These are phyloP conservation scores for Agarophyton chilense DNA, from an alignment of 23 red algal genomes.

Conservation along the genomic window DNA sequence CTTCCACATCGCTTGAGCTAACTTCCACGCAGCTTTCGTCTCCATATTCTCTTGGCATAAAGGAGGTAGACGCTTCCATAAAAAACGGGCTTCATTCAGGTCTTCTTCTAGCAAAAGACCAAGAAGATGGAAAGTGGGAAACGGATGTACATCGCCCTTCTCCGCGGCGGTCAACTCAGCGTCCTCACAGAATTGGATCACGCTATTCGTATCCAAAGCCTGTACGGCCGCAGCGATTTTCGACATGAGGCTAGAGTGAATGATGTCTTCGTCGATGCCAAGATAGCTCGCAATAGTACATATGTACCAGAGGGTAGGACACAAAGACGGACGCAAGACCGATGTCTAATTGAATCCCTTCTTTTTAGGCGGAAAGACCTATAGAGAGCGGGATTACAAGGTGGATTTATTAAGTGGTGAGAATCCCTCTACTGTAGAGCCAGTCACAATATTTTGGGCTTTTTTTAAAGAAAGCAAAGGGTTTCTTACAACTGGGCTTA, in stretches of 20 bases:
- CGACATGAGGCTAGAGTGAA: background rate
- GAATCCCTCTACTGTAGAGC: no score
- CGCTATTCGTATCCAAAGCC: background rate
- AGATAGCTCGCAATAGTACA: background rate
- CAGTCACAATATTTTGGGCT: no score
- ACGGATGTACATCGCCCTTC: background rate
- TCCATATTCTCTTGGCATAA: constrained; percentile 5
- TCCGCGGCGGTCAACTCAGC: constrained; percentile 29
- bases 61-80: constrained; percentile 39
- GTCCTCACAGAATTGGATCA: constrained; percentile 26
- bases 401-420: no score
- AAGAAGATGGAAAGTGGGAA: constrained; percentile 27
- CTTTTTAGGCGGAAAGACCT: no score
- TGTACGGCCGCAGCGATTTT: constrained; percentile 7
- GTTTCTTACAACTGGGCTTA: no score
- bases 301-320: no score
- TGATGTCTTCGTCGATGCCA: background rate
- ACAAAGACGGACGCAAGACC: no score
- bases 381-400: no score
- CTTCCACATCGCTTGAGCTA: constrained; percentile 28
- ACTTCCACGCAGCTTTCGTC: constrained; percentile 27
- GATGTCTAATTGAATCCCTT: no score
- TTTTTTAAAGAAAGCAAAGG: no score
- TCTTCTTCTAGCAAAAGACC: constrained; percentile 19
- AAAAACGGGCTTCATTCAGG: constrained; percentile 55